Evolutionary conservation across 2,329 filamentous ascomycete species (phyloP).

Genomic region (Cladophialophora immunda): DNA sequence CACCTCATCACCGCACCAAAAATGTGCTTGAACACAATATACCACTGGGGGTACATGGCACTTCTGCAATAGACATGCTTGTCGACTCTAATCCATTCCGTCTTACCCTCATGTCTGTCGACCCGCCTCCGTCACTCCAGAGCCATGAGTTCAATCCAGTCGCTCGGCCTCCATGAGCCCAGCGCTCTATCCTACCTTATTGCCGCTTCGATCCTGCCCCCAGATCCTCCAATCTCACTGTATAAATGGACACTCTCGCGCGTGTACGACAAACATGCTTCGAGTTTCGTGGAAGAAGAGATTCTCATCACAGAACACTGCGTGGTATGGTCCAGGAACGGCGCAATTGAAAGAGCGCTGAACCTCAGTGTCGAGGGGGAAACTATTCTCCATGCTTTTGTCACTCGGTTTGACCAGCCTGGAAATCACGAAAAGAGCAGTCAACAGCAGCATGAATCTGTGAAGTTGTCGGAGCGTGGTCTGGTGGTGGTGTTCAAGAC

Average conservation of each 20-base stretch:
- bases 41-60: constrained; percentile 15
- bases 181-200: constrained; percentile 84
- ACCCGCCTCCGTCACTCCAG: constrained; percentile 12
- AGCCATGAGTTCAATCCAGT: constrained; percentile 86
- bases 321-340: constrained; percentile 89
- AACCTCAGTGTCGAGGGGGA: constrained; percentile 88
- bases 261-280: constrained; percentile 53
- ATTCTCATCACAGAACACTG: constrained; percentile 76
- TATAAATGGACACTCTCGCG: constrained; percentile 72
- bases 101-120: constrained; percentile 29
- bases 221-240: constrained; percentile 69
- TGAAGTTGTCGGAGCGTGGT: constrained; percentile 48
- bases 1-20: constrained; percentile 11
- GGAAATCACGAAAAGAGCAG: constrained; percentile 30
- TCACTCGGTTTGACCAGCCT: constrained; percentile 78
- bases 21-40: background rate
- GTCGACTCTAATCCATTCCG: background rate
- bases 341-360: constrained; percentile 84
- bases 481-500: constrained; percentile 91
- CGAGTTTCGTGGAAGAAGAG: constrained; percentile 73
- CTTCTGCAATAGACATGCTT: constrained; percentile 24
- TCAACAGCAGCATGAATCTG: background rate
- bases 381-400: constrained; percentile 81
- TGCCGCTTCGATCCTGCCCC: constrained; percentile 77
- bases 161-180: constrained; percentile 89